Evolutionary conservation across 441 rosid genomes (phyloP).

Genomic region (Eruca vesicaria): DNA sequence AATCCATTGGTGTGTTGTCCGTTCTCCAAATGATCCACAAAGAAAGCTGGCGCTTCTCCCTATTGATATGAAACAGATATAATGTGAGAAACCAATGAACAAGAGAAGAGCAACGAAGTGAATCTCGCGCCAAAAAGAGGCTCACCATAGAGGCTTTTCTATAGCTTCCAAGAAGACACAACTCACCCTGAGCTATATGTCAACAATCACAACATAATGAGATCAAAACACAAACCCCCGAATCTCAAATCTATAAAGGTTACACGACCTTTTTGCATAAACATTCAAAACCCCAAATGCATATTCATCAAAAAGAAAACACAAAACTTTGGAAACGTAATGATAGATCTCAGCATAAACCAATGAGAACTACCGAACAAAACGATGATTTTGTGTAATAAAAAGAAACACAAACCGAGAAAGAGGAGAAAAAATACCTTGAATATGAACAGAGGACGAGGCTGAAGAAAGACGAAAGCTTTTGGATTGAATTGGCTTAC

Average conservation of each 20-base stretch:
- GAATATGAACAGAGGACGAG: conserved; percentile 8
- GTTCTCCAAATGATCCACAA: conserved; percentile 41
- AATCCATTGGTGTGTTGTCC: conserved; percentile 49
- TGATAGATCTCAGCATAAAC: conserved; percentile 15
- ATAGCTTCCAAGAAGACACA: conserved; percentile 49
- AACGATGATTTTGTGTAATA: conserved; percentile 6
- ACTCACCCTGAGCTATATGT: conserved; percentile 55
- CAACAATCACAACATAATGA: conserved; percentile 29
- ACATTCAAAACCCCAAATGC: conserved; percentile 7
- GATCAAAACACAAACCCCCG: conserved; percentile 34
- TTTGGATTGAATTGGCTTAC: not conserved
- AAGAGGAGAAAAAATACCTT: conserved; percentile 32
- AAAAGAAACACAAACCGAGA: not conserved
- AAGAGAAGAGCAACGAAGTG: conserved; percentile 16
- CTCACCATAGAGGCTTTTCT: conserved; percentile 79
- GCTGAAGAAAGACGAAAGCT: not conserved
- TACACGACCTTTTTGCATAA: conserved; percentile 2
- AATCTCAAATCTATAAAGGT: conserved; percentile 39
- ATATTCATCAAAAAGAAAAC: conserved; percentile 16
- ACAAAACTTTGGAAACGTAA: conserved; percentile 8
- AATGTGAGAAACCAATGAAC: conserved; percentile 26
- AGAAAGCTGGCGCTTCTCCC: conserved; percentile 84
- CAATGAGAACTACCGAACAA: not conserved
- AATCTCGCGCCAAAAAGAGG: conserved; percentile 36
- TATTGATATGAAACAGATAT: conserved; percentile 32